Conservation (phyloP, 106 monocot genomes). For the Iris macrosiphon region DNA sequence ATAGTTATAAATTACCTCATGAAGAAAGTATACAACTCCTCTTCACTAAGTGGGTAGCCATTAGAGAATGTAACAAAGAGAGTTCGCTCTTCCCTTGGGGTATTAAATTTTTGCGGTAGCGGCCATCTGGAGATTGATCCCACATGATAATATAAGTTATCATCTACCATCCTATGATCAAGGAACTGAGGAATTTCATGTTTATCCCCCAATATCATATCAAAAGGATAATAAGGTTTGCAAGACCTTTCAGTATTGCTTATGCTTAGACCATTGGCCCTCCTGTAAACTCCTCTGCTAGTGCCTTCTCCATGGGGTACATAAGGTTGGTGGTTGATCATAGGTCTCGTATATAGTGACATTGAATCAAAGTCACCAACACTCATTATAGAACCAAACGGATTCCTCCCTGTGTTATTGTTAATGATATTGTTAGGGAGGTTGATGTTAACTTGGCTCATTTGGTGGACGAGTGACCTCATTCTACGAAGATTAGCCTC, state of each 20-base stretch:
- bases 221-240: too few relatives aligned
- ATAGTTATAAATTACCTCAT: constrained; percentile 45
- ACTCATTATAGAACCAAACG: background rate
- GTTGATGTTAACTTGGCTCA: background rate
- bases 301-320: constrained; percentile 17
- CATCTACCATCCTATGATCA: too few relatives aligned
- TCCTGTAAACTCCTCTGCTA: background rate
- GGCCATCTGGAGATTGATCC: too few relatives aligned
- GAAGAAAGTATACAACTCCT: constrained; percentile 54
- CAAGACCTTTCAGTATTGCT: too few relatives aligned
- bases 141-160: too few relatives aligned
- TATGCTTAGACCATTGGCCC: background rate
- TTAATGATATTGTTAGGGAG: background rate
- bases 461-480: background rate
- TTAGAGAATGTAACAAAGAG: constrained; percentile 86
- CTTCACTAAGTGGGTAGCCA: constrained; percentile 57
- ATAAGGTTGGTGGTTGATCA: background rate
- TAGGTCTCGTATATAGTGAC: background rate
- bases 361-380: background rate
- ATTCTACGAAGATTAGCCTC: background rate
- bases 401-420: background rate
- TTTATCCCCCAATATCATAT: too few relatives aligned
- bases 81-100: constrained; percentile 58
- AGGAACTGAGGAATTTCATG: too few relatives aligned
- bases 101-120: constrained; percentile 7